These are phyloP conservation scores for Colletotrichum falcatum DNA, from an alignment of 2,329 filamentous ascomycete species.

Conservation along the genomic window DNA sequence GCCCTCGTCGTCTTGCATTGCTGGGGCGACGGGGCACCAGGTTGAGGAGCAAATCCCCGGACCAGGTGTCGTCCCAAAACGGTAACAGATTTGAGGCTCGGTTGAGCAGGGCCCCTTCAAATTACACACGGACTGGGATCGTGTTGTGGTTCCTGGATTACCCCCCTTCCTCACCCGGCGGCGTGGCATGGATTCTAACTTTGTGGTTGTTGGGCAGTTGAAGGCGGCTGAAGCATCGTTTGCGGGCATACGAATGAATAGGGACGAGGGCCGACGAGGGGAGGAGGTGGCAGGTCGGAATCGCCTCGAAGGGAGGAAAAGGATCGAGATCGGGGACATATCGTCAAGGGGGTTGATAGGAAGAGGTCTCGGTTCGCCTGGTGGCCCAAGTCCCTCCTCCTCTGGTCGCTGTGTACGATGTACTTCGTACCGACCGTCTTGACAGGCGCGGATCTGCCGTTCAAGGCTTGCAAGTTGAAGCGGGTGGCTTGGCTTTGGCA, in stretches of 20 bases:
- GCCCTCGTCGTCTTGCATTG: slow-evolving; percentile 22
- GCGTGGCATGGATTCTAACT: slow-evolving; percentile 23
- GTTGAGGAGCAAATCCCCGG: slow-evolving; percentile 13
- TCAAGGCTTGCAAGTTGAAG: slow-evolving; percentile 2
- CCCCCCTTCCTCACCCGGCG: neutral
- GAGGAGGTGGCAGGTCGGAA: slow-evolving; percentile 1
- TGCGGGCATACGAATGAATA: slow-evolving; percentile 12
- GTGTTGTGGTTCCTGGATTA: slow-evolving; percentile 9
- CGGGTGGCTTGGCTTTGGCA: slow-evolving; percentile 16
- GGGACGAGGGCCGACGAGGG: slow-evolving; percentile 10
- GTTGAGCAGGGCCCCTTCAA: slow-evolving; percentile 35
- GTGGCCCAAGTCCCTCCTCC: slow-evolving; percentile 14
- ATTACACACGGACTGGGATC: slow-evolving; percentile 29
- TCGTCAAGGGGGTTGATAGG: slow-evolving; percentile 12
- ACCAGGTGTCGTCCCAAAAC: slow-evolving; percentile 33
- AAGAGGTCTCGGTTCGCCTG: slow-evolving; percentile 20
- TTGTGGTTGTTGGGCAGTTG: too few species aligned
- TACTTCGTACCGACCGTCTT: too few species aligned
- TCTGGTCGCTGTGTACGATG: slow-evolving; percentile 9
- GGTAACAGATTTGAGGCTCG: slow-evolving; percentile 36
- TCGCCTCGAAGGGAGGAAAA: slow-evolving; percentile 18
- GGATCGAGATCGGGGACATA: slow-evolving; percentile 32
- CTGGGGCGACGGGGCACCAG: slow-evolving; percentile 30
- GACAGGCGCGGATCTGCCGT: neutral
- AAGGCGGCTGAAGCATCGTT: slow-evolving; percentile 5